Conservation (phyloP, 2,329 filamentous ascomycete species). For the Fusarium succisae region DNA sequence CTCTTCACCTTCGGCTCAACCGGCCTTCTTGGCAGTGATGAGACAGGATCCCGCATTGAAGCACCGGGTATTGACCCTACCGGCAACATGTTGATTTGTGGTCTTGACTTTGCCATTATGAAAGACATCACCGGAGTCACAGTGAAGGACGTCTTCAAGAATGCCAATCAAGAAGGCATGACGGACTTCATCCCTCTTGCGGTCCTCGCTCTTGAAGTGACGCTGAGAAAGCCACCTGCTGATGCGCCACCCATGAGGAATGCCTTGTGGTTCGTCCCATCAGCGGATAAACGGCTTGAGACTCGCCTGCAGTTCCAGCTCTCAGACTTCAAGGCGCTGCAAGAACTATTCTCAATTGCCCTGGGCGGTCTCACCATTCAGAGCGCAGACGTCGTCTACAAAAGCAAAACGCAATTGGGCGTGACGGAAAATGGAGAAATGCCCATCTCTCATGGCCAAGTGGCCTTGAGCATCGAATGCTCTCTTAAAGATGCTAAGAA, state of each 20-base stretch:
- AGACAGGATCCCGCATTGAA: neutral
- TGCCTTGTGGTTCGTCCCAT: neutral
- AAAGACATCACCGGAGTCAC: neutral
- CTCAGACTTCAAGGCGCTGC: neutral
- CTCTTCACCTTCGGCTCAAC: neutral
- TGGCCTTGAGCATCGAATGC: neutral
- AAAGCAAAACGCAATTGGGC: neutral
- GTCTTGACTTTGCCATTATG: neutral
- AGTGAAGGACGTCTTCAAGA: neutral
- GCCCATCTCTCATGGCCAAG: neutral
- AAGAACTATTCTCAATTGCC: neutral
- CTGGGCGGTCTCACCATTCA: neutral
- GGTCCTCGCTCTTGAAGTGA: neutral
- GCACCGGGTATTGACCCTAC: neutral
- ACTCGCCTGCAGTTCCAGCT: neutral
- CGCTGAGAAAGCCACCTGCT: neutral
- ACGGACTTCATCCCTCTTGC: neutral
- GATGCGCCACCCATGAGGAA: neutral
- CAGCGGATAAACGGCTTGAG: neutral
- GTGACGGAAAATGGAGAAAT: neutral
- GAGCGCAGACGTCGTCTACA: neutral
- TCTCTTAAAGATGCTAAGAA: neutral
- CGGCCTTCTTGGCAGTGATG: neutral
- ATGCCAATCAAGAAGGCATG: neutral
- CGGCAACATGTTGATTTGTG: neutral